Conservation (phyloP, 2,329 filamentous ascomycete species). For the Venturia effusa region DNA sequence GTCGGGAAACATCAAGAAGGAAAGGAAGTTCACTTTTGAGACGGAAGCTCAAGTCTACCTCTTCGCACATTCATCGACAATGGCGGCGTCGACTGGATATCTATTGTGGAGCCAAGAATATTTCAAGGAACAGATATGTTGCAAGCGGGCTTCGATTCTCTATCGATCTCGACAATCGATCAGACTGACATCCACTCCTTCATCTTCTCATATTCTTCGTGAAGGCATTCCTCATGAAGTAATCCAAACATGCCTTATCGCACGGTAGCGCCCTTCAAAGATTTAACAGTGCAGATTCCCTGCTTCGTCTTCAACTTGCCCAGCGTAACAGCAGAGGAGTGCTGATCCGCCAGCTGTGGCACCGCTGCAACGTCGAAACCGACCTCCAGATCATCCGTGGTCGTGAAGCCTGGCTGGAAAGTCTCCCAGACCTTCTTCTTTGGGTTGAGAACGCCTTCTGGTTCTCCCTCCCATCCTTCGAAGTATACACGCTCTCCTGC, state of each 20-base stretch:
- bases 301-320: slow-evolving; percentile 65
- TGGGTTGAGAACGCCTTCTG: slow-evolving; percentile 87
- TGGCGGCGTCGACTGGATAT: too few species aligned
- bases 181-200: not conserved
- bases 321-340: slow-evolving; percentile 42
- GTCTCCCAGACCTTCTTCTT: slow-evolving; percentile 99
- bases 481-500: slow-evolving; percentile 87
- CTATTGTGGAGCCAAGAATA: too few species aligned
- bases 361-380: slow-evolving; percentile 74
- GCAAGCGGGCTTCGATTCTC: not conserved
- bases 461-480: slow-evolving; percentile 87
- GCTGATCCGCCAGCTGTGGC: slow-evolving; percentile 63
- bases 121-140: not conserved
- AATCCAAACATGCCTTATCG: slow-evolving; percentile 38
- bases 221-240: not conserved
- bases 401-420: slow-evolving; percentile 93
- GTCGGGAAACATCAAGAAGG: not conserved
- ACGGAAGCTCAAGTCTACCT: too few species aligned
- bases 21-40: too few species aligned
- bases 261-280: slow-evolving; percentile 68
- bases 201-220: slow-evolving; percentile 1
- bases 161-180: not conserved
- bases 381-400: slow-evolving; percentile 68
- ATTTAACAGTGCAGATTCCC: slow-evolving; percentile 73
- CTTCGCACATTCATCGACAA: too few species aligned